Evolutionary conservation across 768 basidiomycete species (phyloP), one percentile per base, ranked within the genome.

Genomic region (Lyophyllum decastes): DNA sequence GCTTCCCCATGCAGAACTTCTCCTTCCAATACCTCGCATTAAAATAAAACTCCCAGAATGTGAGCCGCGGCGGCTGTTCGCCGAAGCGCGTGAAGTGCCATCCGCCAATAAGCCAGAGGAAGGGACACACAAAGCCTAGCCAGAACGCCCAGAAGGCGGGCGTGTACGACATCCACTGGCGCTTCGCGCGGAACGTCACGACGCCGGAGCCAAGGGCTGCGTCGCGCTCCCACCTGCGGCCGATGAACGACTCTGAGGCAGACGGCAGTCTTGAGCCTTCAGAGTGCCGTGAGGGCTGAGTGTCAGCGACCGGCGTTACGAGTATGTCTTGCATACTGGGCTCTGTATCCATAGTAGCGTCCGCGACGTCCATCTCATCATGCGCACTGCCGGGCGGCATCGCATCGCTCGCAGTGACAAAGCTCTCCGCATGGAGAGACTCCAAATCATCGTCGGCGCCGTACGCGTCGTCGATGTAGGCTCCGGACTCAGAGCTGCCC

Each of bases 71-170:
- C n/a, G 78, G 78, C 61, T 77, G 72, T 61, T 81, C 80, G 8
- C 81, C 80, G 44, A 73, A 70, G 60, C 76, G 66, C 8, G 80
- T 81, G 54, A 85, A 73, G 56, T 88, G 81, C 89, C 89, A 91
- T 4, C 89, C 89, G 0, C 89, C 89, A 14, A 90, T 76, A 45
- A 91, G 78, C 89, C 89, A 91, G 52, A 89, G 80, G 70, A 87
- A 82, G 0, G 89, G 89, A 46, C 81, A 86, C 47, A 89, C 55
- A 63, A 91, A 91, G 2, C 89, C 89, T 0, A 86, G 55, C 86
- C 87, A 90, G 72, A 91, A 91, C n/a, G 89, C 73, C 68, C 86
- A 80, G 64, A 81, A 79, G 2, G 82, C 76, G 0, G 82, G 80
- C 0, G 80, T 82, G 8, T 67, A 63, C 1, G 59, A 58, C 16